Percentiles rank a stretch among this genome's conserved stretches.
Conservation (phyloP, 768 basidiomycete genomes). For the Macrolepiota albuminosa region DNA sequence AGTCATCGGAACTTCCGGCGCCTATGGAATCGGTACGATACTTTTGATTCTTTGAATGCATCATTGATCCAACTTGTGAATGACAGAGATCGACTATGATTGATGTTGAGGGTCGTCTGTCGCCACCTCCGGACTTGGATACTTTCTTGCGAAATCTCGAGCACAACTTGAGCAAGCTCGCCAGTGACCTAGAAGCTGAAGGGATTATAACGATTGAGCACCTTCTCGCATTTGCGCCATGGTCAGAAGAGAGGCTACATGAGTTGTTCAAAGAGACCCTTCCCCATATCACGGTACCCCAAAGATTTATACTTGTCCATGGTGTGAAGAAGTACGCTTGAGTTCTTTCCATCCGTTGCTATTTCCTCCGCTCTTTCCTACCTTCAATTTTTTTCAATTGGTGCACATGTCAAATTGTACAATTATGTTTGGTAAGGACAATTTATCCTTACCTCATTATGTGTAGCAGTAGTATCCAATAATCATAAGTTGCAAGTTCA, state of each 20-base stretch:
- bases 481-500: too few species aligned
- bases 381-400: neutral
- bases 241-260: slow-evolving; percentile 5
- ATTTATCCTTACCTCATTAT: too few species aligned
- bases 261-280: neutral
- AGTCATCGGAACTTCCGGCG: neutral
- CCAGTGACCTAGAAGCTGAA: neutral
- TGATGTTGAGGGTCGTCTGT: too few species aligned
- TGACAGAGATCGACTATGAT: neutral
- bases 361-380: neutral
- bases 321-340: neutral
- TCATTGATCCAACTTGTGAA: neutral
- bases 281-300: neutral
- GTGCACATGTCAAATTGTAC: too few species aligned
- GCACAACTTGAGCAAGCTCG: neutral
- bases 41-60: neutral
- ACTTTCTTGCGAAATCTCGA: slow-evolving; percentile 1
- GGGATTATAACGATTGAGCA: neutral
- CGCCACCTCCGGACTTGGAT: neutral
- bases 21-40: neutral
- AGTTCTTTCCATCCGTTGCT: neutral
- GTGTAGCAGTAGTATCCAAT: too few species aligned
- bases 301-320: slow-evolving; percentile 4
- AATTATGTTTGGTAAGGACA: too few species aligned
- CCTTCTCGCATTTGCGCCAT: neutral